phyloP scores from a whole-genome alignment of 495 filamentous ascomycete genomes.

The Tirmania nivea region DNA sequence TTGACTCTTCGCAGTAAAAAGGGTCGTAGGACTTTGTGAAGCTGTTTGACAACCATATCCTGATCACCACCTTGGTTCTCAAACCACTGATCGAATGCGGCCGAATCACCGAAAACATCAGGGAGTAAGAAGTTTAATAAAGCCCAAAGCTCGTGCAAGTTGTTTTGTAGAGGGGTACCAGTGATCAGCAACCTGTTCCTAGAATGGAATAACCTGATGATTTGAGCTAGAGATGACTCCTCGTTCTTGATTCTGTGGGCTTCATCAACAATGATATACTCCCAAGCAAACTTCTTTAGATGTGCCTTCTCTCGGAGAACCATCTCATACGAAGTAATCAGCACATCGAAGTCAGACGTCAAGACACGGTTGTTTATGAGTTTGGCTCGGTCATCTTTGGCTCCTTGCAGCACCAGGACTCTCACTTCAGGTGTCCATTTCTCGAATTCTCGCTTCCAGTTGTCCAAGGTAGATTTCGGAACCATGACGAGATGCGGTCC shows the following conservation, averaged over 20 bases:
- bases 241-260: conserved; percentile 99
- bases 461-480: conserved; percentile 94
- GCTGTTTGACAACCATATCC: conserved; percentile 89
- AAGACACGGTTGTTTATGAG: conserved; percentile 79
- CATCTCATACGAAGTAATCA: conserved; percentile 94
- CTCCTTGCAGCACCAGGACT: conserved; percentile 81
- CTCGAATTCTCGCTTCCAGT: conserved; percentile 88
- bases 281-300: conserved; percentile 95
- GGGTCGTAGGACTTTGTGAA: conserved; percentile 79
- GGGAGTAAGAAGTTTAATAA: conserved; percentile 90
- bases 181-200: conserved; percentile 90
- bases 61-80: conserved; percentile 70
- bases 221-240: conserved; percentile 87
- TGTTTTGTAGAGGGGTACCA: conserved; percentile 94
- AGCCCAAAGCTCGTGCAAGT: conserved; percentile 98
- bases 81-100: conserved; percentile 99
- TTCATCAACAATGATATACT: conserved; percentile 99
- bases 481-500: conserved; percentile 91
- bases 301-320: conserved; percentile 87
- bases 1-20: conserved; percentile 94
- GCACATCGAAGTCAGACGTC: conserved; percentile 81
- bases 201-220: conserved; percentile 92
- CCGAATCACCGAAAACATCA: conserved; percentile 91
- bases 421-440: conserved; percentile 92
- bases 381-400: conserved; percentile 75